These are phyloP conservation scores for Fraxinus baroniana DNA, from an alignment of 305 asterid species.

Conservation along the genomic window DNA sequence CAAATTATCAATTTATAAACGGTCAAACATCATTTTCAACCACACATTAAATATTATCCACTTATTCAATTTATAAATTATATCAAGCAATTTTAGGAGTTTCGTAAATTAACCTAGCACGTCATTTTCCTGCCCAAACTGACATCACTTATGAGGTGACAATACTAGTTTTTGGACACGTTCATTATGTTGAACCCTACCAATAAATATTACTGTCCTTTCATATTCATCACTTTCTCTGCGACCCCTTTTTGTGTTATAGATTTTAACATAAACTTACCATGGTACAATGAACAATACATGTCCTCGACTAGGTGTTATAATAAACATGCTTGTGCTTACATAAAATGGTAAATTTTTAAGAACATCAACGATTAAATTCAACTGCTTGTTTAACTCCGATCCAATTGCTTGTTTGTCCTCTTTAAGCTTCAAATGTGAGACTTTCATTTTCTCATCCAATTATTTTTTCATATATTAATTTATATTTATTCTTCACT, in stretches of 20 bases:
- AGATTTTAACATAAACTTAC: not conserved
- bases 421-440: not conserved
- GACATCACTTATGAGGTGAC: not conserved
- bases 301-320: not conserved
- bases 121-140: not conserved
- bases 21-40: too few relatives aligned
- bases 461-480: too few relatives aligned
- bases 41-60: too few relatives aligned
- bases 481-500: not conserved
- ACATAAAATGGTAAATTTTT: not conserved
- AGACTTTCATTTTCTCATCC: not conserved
- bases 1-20: too few relatives aligned
- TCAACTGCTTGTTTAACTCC: not conserved
- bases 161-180: not conserved
- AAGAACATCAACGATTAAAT: not conserved
- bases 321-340: not conserved
- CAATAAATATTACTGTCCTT: not conserved
- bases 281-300: not conserved
- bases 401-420: not conserved
- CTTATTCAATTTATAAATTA: too few relatives aligned
- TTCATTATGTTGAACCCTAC: not conserved
- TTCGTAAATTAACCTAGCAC: not conserved
- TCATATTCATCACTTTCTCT: not conserved
- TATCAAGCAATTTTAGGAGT: not conserved
- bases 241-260: not conserved